A percentile compares a stretch with the other conserved stretches of the same genome.
Evolutionary conservation across 106 monocot species (phyloP).

Genomic region (Dendrobium catenatum): DNA sequence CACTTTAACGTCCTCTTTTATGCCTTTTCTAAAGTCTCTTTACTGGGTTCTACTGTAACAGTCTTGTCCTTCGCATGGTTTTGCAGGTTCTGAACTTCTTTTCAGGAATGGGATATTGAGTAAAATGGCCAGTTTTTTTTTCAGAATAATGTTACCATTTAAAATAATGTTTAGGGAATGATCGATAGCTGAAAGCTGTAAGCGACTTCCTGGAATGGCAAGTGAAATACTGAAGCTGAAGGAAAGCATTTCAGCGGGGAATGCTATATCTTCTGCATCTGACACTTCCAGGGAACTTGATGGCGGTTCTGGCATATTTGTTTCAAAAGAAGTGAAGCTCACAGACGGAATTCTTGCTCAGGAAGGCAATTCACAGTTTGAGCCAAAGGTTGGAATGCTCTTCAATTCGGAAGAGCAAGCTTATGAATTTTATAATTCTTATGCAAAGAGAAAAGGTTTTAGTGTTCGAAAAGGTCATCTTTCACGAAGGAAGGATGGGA

Average conservation of each 20-base stretch:
- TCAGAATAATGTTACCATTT: neutral
- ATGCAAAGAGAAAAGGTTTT: constrained; percentile 58
- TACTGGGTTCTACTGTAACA: too few species aligned
- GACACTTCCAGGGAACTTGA: constrained; percentile 4
- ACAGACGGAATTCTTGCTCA: neutral
- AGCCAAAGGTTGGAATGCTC: constrained; percentile 41
- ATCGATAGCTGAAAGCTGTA: neutral
- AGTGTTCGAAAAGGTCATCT: constrained; percentile 68
- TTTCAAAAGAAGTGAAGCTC: neutral
- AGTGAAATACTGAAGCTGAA: constrained; percentile 2
- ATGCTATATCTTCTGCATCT: constrained; percentile 8
- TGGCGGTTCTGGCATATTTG: neutral
- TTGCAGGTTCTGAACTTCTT: constrained; percentile 1
- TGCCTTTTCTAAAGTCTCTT: too few species aligned
- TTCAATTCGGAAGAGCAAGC: constrained; percentile 62
- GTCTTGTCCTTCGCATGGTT: neutral
- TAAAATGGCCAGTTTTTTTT: neutral
- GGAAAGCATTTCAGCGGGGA: constrained; percentile 10
- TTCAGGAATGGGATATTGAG: neutral
- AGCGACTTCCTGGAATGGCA: neutral
- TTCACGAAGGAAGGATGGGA: constrained; percentile 48
- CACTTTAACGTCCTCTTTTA: too few species aligned
- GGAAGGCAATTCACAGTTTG: constrained; percentile 13
- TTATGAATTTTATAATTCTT: constrained; percentile 51
- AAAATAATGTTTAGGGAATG: neutral